Evolutionary conservation across 768 basidiomycete genomes (phyloP), one percentile per base, ranked within the genome.

Genomic region (Hericium erinaceus): DNA sequence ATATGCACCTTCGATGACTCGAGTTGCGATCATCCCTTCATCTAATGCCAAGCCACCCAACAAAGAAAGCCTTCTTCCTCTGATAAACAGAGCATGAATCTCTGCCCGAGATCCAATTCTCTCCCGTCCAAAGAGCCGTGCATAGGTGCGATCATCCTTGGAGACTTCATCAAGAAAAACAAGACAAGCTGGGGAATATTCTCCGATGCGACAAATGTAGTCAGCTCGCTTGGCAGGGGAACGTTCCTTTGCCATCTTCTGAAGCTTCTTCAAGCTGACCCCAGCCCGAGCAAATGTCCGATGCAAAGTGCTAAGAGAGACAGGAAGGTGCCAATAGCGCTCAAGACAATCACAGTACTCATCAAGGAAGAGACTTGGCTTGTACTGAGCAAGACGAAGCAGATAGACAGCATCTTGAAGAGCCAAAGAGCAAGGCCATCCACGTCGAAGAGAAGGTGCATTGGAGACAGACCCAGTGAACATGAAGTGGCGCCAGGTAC

Each of bases 121-220:
- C 13, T 68, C 54, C 11, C 60, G 10, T 6, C 70, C 68, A 52
- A 61, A 68, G 4, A 62, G 22, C 6, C 61, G 52, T 20, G 64
- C 59, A 55, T 64, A 65, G 18, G 66, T 68, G 1, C 58, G 57
- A 48, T 70, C 65, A 50, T 71, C 66, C 58, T 69, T 70, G 22
- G 64, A 67, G 16, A 63, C 61, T 50, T 70, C 64, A 56, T 70
- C 69, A 54, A 71, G 52, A n/a, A 55, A 59, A 0, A 64, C 48
- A 2, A 68, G 52, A 33, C 61, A 63, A 12, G 52, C 37, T 13
- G 33, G 20, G 3, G 38, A 57, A 51, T 69, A 67, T 28, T 62
- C 58, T 7, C 61, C 56, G 46, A 69, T 66, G 4, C 50, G 60
- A 2, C 52, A 54, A 2, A 61, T 20, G 53, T 65, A 68, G 52